These are phyloP conservation scores for Trypanosomatidae sp. DNA, from an alignment of 208 protist species.

Conservation along the genomic window DNA sequence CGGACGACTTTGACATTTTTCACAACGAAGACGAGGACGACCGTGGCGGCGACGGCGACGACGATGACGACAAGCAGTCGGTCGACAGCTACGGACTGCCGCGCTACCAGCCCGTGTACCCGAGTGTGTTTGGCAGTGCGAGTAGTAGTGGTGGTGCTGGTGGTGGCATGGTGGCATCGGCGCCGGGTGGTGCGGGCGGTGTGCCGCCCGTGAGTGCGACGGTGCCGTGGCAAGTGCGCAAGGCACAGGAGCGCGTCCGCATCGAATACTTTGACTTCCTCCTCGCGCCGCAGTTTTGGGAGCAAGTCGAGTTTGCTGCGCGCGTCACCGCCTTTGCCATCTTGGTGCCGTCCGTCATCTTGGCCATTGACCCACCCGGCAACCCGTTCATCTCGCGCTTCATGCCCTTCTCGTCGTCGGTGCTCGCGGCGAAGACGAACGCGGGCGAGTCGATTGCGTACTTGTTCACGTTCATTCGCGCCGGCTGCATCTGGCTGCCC, in stretches of 20 bases:
- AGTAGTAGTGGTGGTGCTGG: too few relatives aligned
- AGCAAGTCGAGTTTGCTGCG: slow-evolving; percentile 56
- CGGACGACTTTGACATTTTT: slow-evolving; percentile 2
- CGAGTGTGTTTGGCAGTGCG: too few relatives aligned
- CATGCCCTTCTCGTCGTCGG: slow-evolving; percentile 39
- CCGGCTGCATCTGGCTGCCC: slow-evolving; percentile 65
- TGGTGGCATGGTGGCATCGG: background rate
- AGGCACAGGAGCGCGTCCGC: slow-evolving; percentile 4
- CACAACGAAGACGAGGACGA: background rate
- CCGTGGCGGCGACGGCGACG: background rate
- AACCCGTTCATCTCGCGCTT: slow-evolving; percentile 57
- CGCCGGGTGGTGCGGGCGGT: background rate
- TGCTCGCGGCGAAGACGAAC: slow-evolving; percentile 48
- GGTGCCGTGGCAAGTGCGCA: slow-evolving; percentile 61
- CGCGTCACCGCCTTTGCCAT: slow-evolving; percentile 55
- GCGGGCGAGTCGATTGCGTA: slow-evolving; percentile 65
- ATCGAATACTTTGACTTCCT: slow-evolving; percentile 59
- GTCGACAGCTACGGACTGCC: slow-evolving; percentile 60
- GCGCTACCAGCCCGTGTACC: slow-evolving; percentile 31
- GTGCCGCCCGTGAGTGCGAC: background rate
- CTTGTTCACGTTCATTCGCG: slow-evolving; percentile 55
- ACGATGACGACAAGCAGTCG: slow-evolving; percentile 19
- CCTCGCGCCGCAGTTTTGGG: slow-evolving; percentile 51
- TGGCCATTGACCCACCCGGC: slow-evolving; percentile 23
- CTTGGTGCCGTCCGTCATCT: slow-evolving; percentile 43